These are phyloP conservation scores for Plasmodium relictum DNA, from an alignment of 169 alveolate genomes.

Conservation along the genomic window DNA sequence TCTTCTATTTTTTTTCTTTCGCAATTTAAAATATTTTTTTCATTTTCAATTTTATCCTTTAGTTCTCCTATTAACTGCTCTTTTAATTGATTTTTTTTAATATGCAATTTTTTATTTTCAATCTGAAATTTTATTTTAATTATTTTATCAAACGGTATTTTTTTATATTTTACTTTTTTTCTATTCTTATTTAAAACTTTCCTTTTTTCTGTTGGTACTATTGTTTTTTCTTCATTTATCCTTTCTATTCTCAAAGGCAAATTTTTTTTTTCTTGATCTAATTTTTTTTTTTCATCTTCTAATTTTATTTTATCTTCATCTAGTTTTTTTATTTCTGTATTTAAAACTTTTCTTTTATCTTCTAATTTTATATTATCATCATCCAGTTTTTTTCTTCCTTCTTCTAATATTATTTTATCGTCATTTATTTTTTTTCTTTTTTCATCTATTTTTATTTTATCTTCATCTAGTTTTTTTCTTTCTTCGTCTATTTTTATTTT, in stretches of 20 bases:
- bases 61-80: too few relatives aligned
- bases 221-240: too few relatives aligned
- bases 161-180: too few relatives aligned
- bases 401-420: conserved; percentile 47
- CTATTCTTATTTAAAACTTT: too few relatives aligned
- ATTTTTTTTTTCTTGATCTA: too few relatives aligned
- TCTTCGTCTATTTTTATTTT: neutral
- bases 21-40: neutral
- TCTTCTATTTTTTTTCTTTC: neutral
- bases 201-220: too few relatives aligned
- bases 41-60: too few relatives aligned
- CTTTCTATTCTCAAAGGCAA: too few relatives aligned
- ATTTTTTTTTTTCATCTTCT: neutral
- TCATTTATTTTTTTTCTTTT: conserved; percentile 1
- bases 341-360: conserved; percentile 6
- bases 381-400: conserved; percentile 12
- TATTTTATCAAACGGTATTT: too few relatives aligned
- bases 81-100: too few relatives aligned
- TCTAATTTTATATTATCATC: conserved; percentile 22
- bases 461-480: neutral
- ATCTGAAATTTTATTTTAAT: too few relatives aligned
- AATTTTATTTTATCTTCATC: conserved; percentile 8
- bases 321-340: conserved; percentile 13
- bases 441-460: neutral
- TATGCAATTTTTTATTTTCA: too few relatives aligned